phyloP scores from a whole-genome alignment of 2,329 filamentous ascomycete genomes.

The Fusarium sp. region DNA sequence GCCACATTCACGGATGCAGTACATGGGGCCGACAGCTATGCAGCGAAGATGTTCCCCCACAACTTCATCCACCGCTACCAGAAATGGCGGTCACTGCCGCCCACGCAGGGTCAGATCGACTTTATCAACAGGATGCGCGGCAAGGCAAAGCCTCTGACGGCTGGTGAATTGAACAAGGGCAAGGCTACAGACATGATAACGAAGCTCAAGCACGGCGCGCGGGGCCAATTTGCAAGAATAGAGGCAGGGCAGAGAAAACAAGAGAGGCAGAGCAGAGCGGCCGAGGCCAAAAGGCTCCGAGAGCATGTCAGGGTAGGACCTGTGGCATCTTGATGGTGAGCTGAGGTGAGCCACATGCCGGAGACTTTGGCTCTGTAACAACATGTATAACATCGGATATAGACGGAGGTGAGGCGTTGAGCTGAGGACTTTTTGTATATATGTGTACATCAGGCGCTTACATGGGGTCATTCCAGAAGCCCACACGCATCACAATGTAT shows the following conservation, averaged over 20 bases:
- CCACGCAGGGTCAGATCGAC: constrained; percentile 71
- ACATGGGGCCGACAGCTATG: constrained; percentile 85
- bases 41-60: constrained; percentile 70
- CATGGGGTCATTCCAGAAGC: constrained; percentile 22
- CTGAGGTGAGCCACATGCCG: constrained; percentile 9
- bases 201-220: constrained; percentile 85
- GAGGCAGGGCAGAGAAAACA: constrained; percentile 62
- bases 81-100: constrained; percentile 73
- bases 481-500: constrained; percentile 4
- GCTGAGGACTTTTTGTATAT: not conserved
- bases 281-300: constrained; percentile 54
- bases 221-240: constrained; percentile 65
- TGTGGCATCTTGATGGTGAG: constrained; percentile 37
- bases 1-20: constrained; percentile 77
- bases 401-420: constrained; percentile 18
- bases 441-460: constrained; percentile 3
- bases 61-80: constrained; percentile 72
- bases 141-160: constrained; percentile 61
- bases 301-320: constrained; percentile 67
- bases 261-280: constrained; percentile 49
- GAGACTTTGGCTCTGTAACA: constrained; percentile 18
- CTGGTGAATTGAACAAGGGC: constrained; percentile 75
- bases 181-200: constrained; percentile 91
- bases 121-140: constrained; percentile 73
- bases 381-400: constrained; percentile 24